Percentiles rank a stretch among this genome's conserved stretches.
Conservation (phyloP, 306 rosid species). For the Luffa acutangula region DNA sequence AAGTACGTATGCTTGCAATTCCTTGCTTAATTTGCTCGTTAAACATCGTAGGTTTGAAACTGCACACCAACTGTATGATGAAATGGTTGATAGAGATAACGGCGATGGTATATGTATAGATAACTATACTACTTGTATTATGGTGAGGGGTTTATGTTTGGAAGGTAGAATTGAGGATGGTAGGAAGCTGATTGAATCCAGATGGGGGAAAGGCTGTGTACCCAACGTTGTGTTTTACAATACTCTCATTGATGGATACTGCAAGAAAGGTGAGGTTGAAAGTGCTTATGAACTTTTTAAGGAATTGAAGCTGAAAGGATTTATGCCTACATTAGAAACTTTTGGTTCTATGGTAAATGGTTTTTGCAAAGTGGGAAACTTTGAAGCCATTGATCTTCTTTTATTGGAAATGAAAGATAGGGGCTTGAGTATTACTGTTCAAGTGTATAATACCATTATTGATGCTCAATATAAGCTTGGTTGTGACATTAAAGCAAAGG, state of each 20-base stretch:
- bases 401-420: conserved; percentile 49
- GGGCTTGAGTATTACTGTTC: conserved; percentile 39
- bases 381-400: conserved; percentile 42
- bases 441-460: conserved; percentile 48
- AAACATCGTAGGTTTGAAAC: conserved; percentile 27
- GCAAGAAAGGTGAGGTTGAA: conserved; percentile 46
- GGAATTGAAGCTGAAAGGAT: conserved; percentile 61
- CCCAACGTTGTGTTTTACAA: conserved; percentile 69
- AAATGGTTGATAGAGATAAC: conserved; percentile 36
- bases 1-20: conserved; percentile 36
- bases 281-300: conserved; percentile 37
- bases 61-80: conserved; percentile 54
- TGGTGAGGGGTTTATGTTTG: conserved; percentile 55
- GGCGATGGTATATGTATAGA: conserved; percentile 23
- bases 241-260: conserved; percentile 57
- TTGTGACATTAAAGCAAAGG: conserved; percentile 27
- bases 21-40: conserved; percentile 39
- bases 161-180: conserved; percentile 58
- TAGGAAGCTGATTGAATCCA: conserved; percentile 39
- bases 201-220: conserved; percentile 65
- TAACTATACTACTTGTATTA: conserved; percentile 58
- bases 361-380: conserved; percentile 55
- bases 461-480: conserved; percentile 50
- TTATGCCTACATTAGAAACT: conserved; percentile 48
- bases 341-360: conserved; percentile 59